Percentiles rank a stretch among this genome's conserved stretches.
phyloP scores from a whole-genome alignment of 768 basidiomycete species.

The Xanthoconium purpureum region DNA sequence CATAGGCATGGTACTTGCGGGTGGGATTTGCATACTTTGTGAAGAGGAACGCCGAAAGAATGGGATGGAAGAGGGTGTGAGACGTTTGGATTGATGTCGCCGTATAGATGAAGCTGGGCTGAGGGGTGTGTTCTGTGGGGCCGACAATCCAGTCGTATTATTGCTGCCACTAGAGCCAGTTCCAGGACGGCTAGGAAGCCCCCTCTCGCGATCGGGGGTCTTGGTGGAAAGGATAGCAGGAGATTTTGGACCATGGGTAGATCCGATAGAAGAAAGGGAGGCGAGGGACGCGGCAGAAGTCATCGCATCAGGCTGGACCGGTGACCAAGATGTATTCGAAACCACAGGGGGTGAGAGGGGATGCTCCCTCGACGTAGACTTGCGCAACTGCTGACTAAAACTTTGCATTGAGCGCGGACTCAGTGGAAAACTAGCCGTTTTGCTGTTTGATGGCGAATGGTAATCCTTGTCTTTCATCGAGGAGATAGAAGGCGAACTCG shows the following conservation, averaged over 20 bases:
- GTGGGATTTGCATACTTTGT: slow-evolving; percentile 74
- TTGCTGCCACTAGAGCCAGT: slow-evolving; percentile 78
- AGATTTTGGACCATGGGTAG: slow-evolving; percentile 50
- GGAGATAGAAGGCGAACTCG: slow-evolving; percentile 60
- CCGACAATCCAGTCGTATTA: slow-evolving; percentile 53
- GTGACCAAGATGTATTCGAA: slow-evolving; percentile 58
- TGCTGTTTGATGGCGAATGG: slow-evolving; percentile 29
- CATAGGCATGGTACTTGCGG: slow-evolving; percentile 38
- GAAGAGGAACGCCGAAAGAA: slow-evolving; percentile 93
- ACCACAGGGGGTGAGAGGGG: slow-evolving; percentile 41
- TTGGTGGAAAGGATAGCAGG: slow-evolving; percentile 43
- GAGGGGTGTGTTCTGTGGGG: slow-evolving; percentile 57
- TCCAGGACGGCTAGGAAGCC: slow-evolving; percentile 60
- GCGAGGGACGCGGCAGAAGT: slow-evolving; percentile 71
- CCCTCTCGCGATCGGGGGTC: slow-evolving; percentile 58
- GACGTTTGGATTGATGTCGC: slow-evolving; percentile 66
- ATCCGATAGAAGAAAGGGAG: slow-evolving; percentile 72
- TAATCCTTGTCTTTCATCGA: slow-evolving; percentile 47
- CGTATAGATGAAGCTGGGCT: slow-evolving; percentile 71
- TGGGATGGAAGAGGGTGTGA: slow-evolving; percentile 90
- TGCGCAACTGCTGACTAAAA: slow-evolving; percentile 65
- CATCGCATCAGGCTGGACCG: slow-evolving; percentile 74
- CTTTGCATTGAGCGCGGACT: slow-evolving; percentile 63
- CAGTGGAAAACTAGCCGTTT: slow-evolving; percentile 55
- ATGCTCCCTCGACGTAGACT: slow-evolving; percentile 67